Base-by-base conservation (phyloP, 2,329 filamentous ascomycete species). In the Ophiosphaerella herpotricha region DNA sequence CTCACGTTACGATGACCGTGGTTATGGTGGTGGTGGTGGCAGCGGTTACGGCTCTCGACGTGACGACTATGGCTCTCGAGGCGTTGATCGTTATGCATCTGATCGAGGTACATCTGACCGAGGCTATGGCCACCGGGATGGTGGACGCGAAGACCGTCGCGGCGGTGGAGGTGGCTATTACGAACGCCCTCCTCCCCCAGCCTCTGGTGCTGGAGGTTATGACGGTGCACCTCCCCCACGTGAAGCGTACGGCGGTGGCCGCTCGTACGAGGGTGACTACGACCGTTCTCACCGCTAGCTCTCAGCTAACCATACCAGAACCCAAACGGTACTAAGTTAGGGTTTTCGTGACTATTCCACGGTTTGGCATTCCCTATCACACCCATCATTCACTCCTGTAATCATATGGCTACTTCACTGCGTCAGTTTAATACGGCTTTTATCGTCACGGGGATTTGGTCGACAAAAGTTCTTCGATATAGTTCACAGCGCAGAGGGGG, bases 71-170 rank as follows among this genome's bases (percentile, higher is more conserved):
- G 68, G 71, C 48, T 60, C 68, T 38, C 70, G 70, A 54, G 68
- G 71, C 43, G 74, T 75, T 36, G 67, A 69, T 41, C 85, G 86
- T 61, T 82, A 83, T 63, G 86, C 88, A 55, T 85, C 87, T 54
- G 81, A 82, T 53, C 75, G 85, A 58, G 83, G 85, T 63, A 85
- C 88, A 56, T 85, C 87, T 54, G 81, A 82, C 52, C 75, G 85
- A 58, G 83, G 85, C 56, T 67, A 68, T 41, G 55, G 62, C 34
- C 82, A 84, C 50, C 82, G 82, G 55, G 74, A 78, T 47, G 74
- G 76, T 52, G 82, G 85, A 56, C 79, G 80, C 51, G 75, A 61
- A n/a, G 58, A 59, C 31, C 54, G 63, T 36, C 82, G 85, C 66
- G 83, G 85, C 57, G 80, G 81, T 46, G 76, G 85, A 57, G 82